Base-by-base conservation (phyloP, 768 basidiomycete genomes). In the Trametes elegans region DNA sequence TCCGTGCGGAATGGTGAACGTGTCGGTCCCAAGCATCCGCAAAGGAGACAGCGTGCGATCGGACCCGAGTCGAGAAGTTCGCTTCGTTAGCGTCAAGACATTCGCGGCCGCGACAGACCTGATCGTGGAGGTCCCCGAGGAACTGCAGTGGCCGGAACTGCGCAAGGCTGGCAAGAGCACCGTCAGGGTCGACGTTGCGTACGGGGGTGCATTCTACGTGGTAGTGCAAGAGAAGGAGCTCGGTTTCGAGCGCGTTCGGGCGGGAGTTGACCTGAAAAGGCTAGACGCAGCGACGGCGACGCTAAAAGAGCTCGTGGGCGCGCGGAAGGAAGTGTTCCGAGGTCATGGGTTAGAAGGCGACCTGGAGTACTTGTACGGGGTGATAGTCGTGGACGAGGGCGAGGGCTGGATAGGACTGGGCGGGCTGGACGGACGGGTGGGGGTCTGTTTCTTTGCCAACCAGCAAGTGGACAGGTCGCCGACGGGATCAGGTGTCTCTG, bases 391-490 rank as follows among this genome's bases (percentile, higher is more conserved):
- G 35, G 74, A 75, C 42, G 58, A 42, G 35, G 58, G 45, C 21
- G 56, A 40, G 40, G 39, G 21, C 63, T 60, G 31, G 51, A n/a
- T 23, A 16, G 49, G 53, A n/a, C 56, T 56, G 42, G 24, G 67
- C 63, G 57, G 57, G 21, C 31, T 49, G 46, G 57, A 48, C 39
- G 57, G 57, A 1, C 24, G 58, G 35, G 58, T 45, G 65, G 69
- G 49, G 39, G 32, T 71, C 19, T 73, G 71, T 51, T 73, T 73
- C 63, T 75, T 74, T 49, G 73, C 73, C 16, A 63, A 73, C 56
- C 68, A 69, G 62, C 70, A 74, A 62, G 60, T 74, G 26, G 74
- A 75, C 63, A 65, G 74, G 38, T 75, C 74, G 46, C 73, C 74
- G 14, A 68, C 65, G 5, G 74, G 74, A 9, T 74, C 72, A 23